Conservation (phyloP, 306 rosid genomes). For the Rubus idaeus region DNA sequence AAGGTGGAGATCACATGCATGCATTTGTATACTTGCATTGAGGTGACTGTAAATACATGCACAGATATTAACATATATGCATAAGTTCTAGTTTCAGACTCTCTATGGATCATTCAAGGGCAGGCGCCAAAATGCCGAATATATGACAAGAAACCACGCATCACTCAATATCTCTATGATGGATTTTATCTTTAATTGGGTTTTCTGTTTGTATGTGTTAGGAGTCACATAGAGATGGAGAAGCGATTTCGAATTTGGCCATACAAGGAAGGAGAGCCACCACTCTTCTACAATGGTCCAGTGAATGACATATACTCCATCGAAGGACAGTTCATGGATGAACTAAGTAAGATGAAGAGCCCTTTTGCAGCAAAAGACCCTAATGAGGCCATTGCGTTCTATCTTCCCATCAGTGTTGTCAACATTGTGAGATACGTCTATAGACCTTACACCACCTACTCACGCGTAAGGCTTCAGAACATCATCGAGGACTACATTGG, state of each 20-base stretch:
- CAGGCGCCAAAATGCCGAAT: neutral
- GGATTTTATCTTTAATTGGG: no score
- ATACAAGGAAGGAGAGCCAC: conserved; percentile 69
- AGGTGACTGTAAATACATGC: neutral
- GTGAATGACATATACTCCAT: conserved; percentile 63
- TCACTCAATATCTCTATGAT: no score
- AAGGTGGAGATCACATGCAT: neutral
- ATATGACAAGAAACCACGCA: no score
- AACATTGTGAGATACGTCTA: conserved; percentile 47
- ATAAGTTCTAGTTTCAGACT: neutral
- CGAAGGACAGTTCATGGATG: conserved; percentile 71
- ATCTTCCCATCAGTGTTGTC: conserved; percentile 57
- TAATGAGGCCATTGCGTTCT: conserved; percentile 46
- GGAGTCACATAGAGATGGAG: conserved; percentile 58
- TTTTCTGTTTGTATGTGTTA: neutral
- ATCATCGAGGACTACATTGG: conserved; percentile 34
- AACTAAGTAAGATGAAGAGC: conserved; percentile 28
- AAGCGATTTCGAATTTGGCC: conserved; percentile 64
- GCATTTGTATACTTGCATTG: neutral
- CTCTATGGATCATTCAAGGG: neutral
- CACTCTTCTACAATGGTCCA: conserved; percentile 61
- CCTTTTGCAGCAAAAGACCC: conserved; percentile 40
- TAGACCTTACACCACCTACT: conserved; percentile 28
- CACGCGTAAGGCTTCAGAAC: conserved; percentile 29
- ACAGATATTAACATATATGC: neutral